phyloP scores from a whole-genome alignment of 768 basidiomycete genomes.

The Stropharia rugosoannulata region DNA sequence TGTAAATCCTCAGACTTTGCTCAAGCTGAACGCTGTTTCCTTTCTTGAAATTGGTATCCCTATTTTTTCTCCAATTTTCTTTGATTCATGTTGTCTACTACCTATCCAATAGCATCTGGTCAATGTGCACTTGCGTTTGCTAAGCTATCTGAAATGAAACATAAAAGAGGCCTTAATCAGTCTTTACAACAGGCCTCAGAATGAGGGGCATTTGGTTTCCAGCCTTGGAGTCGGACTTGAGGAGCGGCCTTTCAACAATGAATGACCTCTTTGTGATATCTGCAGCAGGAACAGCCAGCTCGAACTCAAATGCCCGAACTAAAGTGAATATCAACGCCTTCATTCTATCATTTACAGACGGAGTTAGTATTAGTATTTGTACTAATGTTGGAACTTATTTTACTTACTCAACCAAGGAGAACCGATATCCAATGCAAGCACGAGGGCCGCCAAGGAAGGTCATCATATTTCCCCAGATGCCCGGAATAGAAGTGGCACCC shows the following conservation, averaged over 20 bases:
- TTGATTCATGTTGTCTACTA: too few relatives aligned
- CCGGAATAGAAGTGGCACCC: slow-evolving; percentile 44
- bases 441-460: slow-evolving; percentile 66
- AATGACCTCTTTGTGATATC: slow-evolving; percentile 31
- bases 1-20: too few relatives aligned
- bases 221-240: slow-evolving; percentile 39
- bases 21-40: too few relatives aligned
- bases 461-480: slow-evolving; percentile 58
- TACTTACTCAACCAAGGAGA: slow-evolving; percentile 58
- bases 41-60: too few relatives aligned
- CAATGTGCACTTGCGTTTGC: too few relatives aligned
- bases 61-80: too few relatives aligned
- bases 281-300: slow-evolving; percentile 40
- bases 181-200: slow-evolving; percentile 22
- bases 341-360: slow-evolving; percentile 16
- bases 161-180: background rate
- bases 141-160: too few relatives aligned
- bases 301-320: slow-evolving; percentile 43
- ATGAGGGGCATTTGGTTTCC: slow-evolving; percentile 47
- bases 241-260: slow-evolving; percentile 43
- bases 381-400: background rate
- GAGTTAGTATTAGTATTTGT: background rate
- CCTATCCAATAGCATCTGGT: too few relatives aligned
- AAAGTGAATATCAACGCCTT: slow-evolving; percentile 31
- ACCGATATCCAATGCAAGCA: slow-evolving; percentile 69